Evolutionary conservation across 2,329 filamentous ascomycete genomes (phyloP).

Genomic region (Colletotrichum sp.): DNA sequence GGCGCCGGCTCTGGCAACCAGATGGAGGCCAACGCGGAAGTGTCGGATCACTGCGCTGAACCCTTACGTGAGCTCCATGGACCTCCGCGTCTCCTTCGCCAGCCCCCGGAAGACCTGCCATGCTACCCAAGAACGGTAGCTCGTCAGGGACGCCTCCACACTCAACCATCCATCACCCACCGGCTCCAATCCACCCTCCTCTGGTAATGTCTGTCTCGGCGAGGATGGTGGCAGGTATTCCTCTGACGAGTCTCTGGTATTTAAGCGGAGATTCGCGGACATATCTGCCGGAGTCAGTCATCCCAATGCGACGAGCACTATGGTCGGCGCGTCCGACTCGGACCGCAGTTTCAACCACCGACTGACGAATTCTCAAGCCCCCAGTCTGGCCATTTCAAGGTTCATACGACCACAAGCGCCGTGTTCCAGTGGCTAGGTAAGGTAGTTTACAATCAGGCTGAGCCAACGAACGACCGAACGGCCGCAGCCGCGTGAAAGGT

Average conservation of each 20-base stretch:
- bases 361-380: background rate
- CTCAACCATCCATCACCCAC: background rate
- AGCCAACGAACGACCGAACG: background rate
- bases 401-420: background rate
- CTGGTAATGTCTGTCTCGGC: background rate
- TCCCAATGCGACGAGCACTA: background rate
- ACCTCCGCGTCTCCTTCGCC: background rate
- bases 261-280: background rate
- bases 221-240: background rate
- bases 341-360: background rate
- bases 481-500: background rate
- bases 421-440: background rate
- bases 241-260: background rate
- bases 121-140: background rate
- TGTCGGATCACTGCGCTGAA: background rate
- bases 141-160: background rate
- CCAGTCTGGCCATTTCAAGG: background rate
- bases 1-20: background rate
- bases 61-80: background rate
- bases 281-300: background rate
- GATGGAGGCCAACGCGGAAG: conserved; percentile 13
- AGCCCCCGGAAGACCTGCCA: background rate
- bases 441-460: background rate
- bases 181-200: background rate
- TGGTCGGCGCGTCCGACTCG: background rate